phyloP scores from a whole-genome alignment of 2,329 filamentous ascomycete genomes.

The Fusarium equiseti region DNA sequence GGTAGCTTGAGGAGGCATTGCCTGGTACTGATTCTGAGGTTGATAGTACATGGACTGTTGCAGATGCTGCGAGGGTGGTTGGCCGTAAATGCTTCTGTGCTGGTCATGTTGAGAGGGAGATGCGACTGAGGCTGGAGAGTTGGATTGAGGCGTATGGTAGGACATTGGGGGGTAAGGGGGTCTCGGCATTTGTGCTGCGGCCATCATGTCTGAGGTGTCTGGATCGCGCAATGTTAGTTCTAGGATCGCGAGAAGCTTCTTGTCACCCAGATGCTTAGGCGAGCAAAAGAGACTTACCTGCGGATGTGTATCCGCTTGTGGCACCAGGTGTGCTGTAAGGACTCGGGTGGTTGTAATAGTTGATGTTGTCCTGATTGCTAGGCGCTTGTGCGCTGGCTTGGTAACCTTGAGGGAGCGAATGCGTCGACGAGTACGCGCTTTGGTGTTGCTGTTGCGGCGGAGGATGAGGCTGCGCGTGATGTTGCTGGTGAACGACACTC shows the following conservation, averaged over 20 bases:
- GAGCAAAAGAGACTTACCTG: slow-evolving; percentile 71
- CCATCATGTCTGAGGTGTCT: slow-evolving; percentile 76
- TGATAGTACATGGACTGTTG: slow-evolving; percentile 84
- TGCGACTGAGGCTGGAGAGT: slow-evolving; percentile 92
- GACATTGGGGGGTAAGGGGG: slow-evolving; percentile 87
- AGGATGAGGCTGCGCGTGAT: slow-evolving; percentile 74
- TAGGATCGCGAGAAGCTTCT: slow-evolving; percentile 16
- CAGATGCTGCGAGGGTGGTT: slow-evolving; percentile 81
- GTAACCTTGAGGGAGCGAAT: slow-evolving; percentile 76
- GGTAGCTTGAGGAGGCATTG: slow-evolving; percentile 72
- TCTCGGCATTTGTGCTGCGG: slow-evolving; percentile 76
- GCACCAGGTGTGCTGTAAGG: slow-evolving; percentile 86
- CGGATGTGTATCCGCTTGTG: slow-evolving; percentile 86
- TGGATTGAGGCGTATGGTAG: slow-evolving; percentile 95
- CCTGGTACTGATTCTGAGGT: slow-evolving; percentile 71
- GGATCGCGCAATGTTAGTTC: slow-evolving; percentile 37
- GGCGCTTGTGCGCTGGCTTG: slow-evolving; percentile 73
- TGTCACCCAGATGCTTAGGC: slow-evolving; percentile 2
- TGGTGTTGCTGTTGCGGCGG: slow-evolving; percentile 71
- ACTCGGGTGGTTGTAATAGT: slow-evolving; percentile 83
- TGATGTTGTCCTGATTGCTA: slow-evolving; percentile 73
- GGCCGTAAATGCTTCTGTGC: slow-evolving; percentile 86
- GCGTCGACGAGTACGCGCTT: slow-evolving; percentile 75
- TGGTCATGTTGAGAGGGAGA: slow-evolving; percentile 91
- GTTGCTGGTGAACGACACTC: slow-evolving; percentile 80